These are phyloP conservation scores for Phanerochaete sordida DNA, from an alignment of 768 basidiomycete species.

Conservation along the genomic window DNA sequence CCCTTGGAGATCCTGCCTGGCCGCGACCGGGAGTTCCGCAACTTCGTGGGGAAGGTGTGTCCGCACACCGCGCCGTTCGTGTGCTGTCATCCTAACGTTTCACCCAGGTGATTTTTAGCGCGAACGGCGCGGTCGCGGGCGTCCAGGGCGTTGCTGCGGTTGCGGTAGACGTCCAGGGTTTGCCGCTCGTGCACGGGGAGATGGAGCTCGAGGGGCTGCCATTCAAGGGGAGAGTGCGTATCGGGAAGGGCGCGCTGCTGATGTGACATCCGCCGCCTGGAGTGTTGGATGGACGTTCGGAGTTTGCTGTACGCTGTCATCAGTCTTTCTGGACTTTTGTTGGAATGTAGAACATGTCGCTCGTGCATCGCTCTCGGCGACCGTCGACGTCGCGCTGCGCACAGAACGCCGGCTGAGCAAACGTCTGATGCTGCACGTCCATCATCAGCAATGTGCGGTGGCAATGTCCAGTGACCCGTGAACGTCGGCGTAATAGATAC, in stretches of 20 bases:
- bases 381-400: neutral
- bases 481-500: neutral
- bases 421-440: neutral
- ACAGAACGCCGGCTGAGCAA: neutral
- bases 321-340: neutral
- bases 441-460: neutral
- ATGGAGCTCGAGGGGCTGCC: slow-evolving; percentile 64
- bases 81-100: slow-evolving; percentile 2
- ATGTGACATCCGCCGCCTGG: neutral
- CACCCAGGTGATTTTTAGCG: slow-evolving; percentile 62
- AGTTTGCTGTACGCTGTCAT: neutral
- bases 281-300: neutral
- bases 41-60: slow-evolving; percentile 72
- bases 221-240: slow-evolving; percentile 59
- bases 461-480: neutral
- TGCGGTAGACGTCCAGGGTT: slow-evolving; percentile 51
- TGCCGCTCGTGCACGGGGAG: slow-evolving; percentile 49
- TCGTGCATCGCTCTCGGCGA: neutral
- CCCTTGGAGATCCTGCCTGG: slow-evolving; percentile 78
- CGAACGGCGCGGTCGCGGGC: slow-evolving; percentile 65
- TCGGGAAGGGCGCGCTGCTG: slow-evolving; percentile 49
- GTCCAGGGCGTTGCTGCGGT: slow-evolving; percentile 64
- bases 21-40: slow-evolving; percentile 69
- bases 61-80: neutral
- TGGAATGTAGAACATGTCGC: neutral